Base-by-base conservation (phyloP, 2,329 filamentous ascomycete genomes). In the Didymella sp. region DNA sequence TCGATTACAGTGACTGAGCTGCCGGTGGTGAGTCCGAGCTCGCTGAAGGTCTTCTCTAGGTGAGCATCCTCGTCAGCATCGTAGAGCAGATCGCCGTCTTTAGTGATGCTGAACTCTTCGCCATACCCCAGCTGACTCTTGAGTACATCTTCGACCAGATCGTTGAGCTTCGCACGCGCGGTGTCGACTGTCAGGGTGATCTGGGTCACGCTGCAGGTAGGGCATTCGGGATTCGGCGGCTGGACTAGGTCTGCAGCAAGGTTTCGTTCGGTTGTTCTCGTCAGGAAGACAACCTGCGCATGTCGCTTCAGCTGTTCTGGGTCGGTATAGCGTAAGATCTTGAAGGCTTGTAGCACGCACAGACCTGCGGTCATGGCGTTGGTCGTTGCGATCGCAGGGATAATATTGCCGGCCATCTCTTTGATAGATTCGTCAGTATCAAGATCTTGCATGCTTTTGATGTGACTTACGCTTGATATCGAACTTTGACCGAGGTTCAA, bases 321-420 rank as follows among this genome's bases (percentile, higher is more conserved):
- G 15, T 59, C 56, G 38, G 47, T 42, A 13, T 55, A 55, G 28
- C 83, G 88, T 56, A 99, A 79, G 22, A 98, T 89, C 76, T 97
- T 98, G 81, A 96, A 95, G 0, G 93, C 89, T 75, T 98, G 89
- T 24, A 99, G 80, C 6, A 98, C 92, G 71, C 93, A 98, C 9
- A 99, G 84, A 12, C 92, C 90, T 15, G 95, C 95, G 1, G 95
- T 94, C 75, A 98, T 96, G 15, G 95, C 95, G 75, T 99, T 99
- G 0, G 95, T 98, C 0, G 95, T 99, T 5, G 95, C 95, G 72
- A 99, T 99, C 2, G 95, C 95, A 1, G 95, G 95, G 59, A 99
- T 99, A 69, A 99, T 99, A 74, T 99, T 99, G 51, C 95, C 95
- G 4, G 95, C 95, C 94, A 98, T 99, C 78, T 99, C 90, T 84